Percentiles rank a stretch among this genome's conserved stretches.
These are phyloP conservation scores for Mortierella sp. DNA, from an alignment of 371 early-diverging fungal species.

Conservation along the genomic window DNA sequence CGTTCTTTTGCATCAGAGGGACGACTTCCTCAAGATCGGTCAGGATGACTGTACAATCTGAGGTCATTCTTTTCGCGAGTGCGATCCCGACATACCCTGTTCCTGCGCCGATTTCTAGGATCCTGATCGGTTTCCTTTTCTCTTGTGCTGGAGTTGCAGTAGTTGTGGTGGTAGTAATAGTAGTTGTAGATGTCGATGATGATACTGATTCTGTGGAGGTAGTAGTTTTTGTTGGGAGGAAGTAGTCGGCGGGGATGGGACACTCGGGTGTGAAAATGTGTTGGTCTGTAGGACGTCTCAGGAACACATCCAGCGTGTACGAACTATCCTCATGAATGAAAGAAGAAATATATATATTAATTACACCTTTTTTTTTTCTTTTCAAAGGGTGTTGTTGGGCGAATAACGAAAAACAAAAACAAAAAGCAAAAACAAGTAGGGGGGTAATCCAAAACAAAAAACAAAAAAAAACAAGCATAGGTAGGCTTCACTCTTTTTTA, in stretches of 20 bases:
- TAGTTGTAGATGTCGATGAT: background rate
- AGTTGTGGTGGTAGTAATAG: background rate
- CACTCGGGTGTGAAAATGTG: conserved; percentile 44
- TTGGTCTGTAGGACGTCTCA: conserved; percentile 24
- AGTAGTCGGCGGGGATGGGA: conserved; percentile 39
- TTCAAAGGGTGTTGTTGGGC: no score
- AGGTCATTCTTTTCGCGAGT: conserved; percentile 61
- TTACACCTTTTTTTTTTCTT: no score
- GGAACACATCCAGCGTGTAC: conserved; percentile 36
- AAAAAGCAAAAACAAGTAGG: background rate
- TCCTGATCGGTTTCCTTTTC: conserved; percentile 22
- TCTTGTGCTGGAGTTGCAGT: background rate
- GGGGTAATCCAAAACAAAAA: background rate
- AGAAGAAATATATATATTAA: no score
- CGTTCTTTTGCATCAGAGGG: conserved; percentile 67
- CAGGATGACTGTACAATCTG: conserved; percentile 61
- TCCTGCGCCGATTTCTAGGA: conserved; percentile 62
- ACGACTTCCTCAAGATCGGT: conserved; percentile 72
- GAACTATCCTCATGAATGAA: conserved; percentile 18
- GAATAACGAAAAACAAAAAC: background rate
- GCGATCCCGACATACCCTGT: conserved; percentile 73
- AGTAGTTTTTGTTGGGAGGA: conserved; percentile 4
- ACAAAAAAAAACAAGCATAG: no score
- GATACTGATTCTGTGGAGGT: background rate
- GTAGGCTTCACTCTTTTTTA: conserved; percentile 11